Evolutionary conservation across 768 basidiomycete genomes (phyloP), one percentile per base, ranked within the genome.

Genomic region (Hortiboletus campestris): DNA sequence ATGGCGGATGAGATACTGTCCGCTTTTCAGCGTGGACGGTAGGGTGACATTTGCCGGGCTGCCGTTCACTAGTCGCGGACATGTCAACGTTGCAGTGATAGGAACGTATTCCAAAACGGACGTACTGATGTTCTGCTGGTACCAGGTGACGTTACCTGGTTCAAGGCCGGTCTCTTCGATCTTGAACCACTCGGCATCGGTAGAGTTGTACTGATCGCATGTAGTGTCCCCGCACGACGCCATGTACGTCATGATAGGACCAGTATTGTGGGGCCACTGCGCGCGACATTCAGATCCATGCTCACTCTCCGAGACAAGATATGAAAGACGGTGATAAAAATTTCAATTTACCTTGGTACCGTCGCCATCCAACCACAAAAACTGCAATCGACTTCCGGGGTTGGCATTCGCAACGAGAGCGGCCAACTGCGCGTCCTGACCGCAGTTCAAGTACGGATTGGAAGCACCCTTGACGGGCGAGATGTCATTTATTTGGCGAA

Each of bases 231-330:
- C 81, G 64, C 89, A 91, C 29, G 75, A 71, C 2, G 87, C 79
- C 80, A 91, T 79, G 66, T 91, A 91, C 35, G 86, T 89, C 71
- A 90, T 73, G 74, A 88, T 74, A 10, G 88, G 88, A 4, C 88
- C 88, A 16, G 74, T 82, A 55, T 86, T 73, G 61, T 88, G 81
- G 1, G 75, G 76, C 82, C 79, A 81, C 73, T 78, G 28, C 41
- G 19, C 47, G 34, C 42, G 43, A 36, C 25, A 4, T 45, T 56
- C 29, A 51, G 40, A 39, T 34, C 17, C 41, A 42, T 9, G 17
- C 35, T 32, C 35, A 25, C 35, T 35, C 19, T 25, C 29, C 43
- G 14, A 16, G n/a, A 1, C 13, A 28, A 28, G 22, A 49, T 16
- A 57, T 42, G 29, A 17, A 25, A 22, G 0, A 36, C 20, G 8